Evolutionary conservation across 176 grass and related monocot species (phyloP).

Genomic region (Pharus latifolius): DNA sequence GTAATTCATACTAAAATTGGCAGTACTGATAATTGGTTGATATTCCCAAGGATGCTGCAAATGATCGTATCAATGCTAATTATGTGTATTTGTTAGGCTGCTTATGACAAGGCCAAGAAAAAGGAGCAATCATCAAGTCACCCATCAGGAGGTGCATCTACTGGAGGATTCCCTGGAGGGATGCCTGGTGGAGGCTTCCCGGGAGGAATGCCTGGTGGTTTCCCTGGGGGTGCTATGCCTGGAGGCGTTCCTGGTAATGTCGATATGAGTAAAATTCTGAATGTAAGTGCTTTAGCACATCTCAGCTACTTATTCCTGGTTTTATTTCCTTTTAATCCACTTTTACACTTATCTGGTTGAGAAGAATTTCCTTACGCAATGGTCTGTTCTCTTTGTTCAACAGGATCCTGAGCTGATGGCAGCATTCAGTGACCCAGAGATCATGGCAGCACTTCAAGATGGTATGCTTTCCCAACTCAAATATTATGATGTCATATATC

Average conservation of each 20-base stretch:
- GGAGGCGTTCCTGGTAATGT: conserved; percentile 56
- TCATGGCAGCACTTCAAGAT: conserved; percentile 89
- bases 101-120: conserved; percentile 88
- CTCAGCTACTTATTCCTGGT: background rate
- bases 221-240: conserved; percentile 58
- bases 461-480: conserved; percentile 31
- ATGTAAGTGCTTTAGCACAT: conserved; percentile 37
- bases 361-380: background rate
- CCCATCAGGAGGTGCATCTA: conserved; percentile 26
- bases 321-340: background rate
- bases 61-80: background rate
- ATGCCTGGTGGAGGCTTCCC: conserved; percentile 40
- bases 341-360: background rate
- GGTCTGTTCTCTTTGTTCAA: conserved; percentile 12
- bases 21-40: background rate
- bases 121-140: conserved; percentile 74
- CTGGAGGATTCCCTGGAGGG: conserved; percentile 37
- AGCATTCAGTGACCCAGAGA: conserved; percentile 77
- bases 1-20: conserved; percentile 9
- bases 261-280: conserved; percentile 84
- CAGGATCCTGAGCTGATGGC: conserved; percentile 89
- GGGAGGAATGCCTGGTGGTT: conserved; percentile 32
- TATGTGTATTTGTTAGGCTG: conserved; percentile 51
- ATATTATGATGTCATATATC: background rate
- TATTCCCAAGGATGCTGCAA: background rate